Evolutionary conservation across 164 flowering plant species (phyloP), one percentile per base, ranked within the genome.

Genomic region (Dillenia turbinata): DNA sequence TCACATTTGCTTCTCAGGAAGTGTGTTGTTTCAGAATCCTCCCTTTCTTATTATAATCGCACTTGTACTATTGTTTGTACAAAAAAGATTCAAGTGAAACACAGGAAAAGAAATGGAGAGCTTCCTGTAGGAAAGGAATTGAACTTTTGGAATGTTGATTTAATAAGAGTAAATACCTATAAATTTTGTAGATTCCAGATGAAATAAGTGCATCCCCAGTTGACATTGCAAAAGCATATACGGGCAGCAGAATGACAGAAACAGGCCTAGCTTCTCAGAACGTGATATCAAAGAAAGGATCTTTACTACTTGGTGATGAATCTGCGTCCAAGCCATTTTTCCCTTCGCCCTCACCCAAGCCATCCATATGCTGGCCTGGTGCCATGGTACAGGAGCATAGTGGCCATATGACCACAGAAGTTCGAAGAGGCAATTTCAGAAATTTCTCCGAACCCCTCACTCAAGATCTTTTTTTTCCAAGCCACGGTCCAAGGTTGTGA

Each of bases 171-270:
- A 26, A 10, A 44, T 56, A 9, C 46, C 44, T 44, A 3, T 33
- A 24, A 52, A 15, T 59, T 62, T 61, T 70, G 57, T 75, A 91
- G 96, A 47, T 64, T 49, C 69, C 4, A 72, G 83, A 80, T 73
- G 83, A 74, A 60, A 77, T 78, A 70, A 83, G 87, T 68, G 78
- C 88, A 55, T 89, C 97, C 40, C 99, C 99, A 12, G 67, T 86
- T 69, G 97, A 95, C 5, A 81, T 90, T 81, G 97, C 97, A 55
- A 88, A 76, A 78, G 97, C 97, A 57, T 92, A 81, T 69, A 92
- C 92, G 97, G 82, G 80, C 53, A 52, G 65, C 68, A 82, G 80
- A 47, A 63, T 75, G 54, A 65, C 81, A 44, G 92, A 79, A 19
- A 33, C 46, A 46, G 78, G 77, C 59, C 46, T 57, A 45, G 54